Percentiles rank a stretch among this genome's conserved stretches.
Evolutionary conservation across 2,329 filamentous ascomycete species (phyloP).

Genomic region (Fonsecaea nubica): DNA sequence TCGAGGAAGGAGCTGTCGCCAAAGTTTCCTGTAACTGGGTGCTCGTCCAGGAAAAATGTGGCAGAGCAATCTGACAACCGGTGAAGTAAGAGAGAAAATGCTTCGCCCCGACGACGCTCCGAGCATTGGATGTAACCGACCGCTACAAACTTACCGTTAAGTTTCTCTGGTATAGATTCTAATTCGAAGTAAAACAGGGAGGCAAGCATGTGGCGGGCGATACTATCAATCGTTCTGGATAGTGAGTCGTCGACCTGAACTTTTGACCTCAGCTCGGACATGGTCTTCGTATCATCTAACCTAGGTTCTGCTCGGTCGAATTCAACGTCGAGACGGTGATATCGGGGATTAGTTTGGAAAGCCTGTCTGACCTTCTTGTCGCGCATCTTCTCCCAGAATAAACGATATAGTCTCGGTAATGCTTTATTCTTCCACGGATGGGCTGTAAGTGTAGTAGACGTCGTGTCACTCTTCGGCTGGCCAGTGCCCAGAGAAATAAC

Average conservation of each 20-base stretch:
- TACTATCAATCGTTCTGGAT: slow-evolving; percentile 4
- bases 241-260: slow-evolving; percentile 5
- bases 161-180: background rate
- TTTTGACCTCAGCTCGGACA: slow-evolving; percentile 6
- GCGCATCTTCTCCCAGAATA: background rate
- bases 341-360: background rate
- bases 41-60: no score
- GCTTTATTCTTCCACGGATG: background rate
- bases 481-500: slow-evolving; percentile 6
- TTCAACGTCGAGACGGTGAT: background rate
- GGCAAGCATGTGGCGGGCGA: slow-evolving; percentile 2
- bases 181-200: slow-evolving; percentile 17
- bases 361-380: background rate
- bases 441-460: background rate
- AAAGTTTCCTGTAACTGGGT: background rate
- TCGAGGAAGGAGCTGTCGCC: background rate
- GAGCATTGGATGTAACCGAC: background rate
- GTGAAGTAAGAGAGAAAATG: background rate
- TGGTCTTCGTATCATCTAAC: background rate
- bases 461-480: background rate
- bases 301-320: background rate
- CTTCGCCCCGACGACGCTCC: no score
- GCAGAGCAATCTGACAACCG: no score
- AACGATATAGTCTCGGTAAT: background rate
- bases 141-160: background rate